These are phyloP conservation scores for Chlorophyllum brunneum DNA, from an alignment of 768 basidiomycete species.

Conservation along the genomic window DNA sequence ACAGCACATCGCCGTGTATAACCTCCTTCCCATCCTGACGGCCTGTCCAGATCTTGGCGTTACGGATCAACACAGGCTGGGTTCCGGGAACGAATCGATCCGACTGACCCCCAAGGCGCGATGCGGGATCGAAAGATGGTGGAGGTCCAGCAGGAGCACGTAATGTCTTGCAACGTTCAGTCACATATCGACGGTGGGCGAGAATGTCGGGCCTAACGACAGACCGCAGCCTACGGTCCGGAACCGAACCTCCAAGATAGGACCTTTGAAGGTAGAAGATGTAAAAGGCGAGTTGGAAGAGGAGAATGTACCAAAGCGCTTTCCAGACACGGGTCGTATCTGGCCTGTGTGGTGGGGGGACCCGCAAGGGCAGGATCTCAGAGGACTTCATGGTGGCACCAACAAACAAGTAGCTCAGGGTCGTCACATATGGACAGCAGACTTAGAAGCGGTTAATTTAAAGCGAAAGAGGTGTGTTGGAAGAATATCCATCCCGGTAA, in stretches of 20 bases:
- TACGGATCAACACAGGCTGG: conserved; percentile 48
- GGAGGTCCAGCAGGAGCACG: conserved; percentile 24
- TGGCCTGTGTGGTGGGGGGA: neutral
- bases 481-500: neutral
- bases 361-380: conserved; percentile 2
- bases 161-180: conserved; percentile 16
- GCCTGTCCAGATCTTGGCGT: conserved; percentile 82
- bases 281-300: neutral
- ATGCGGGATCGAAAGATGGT: conserved; percentile 16
- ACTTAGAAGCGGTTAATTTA: neutral
- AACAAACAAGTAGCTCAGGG: neutral
- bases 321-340: neutral
- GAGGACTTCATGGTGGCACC: neutral
- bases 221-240: neutral
- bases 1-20: conserved; percentile 53
- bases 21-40: conserved; percentile 50
- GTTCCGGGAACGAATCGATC: conserved; percentile 59
- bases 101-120: conserved; percentile 28
- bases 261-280: neutral
- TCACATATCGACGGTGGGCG: conserved; percentile 2
- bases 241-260: neutral
- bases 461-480: neutral
- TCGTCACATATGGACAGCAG: neutral
- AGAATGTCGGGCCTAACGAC: conserved; percentile 2
- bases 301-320: neutral